Base-by-base conservation (phyloP, 2,329 filamentous ascomycete species). In the Fusarium pseudonygamai region DNA sequence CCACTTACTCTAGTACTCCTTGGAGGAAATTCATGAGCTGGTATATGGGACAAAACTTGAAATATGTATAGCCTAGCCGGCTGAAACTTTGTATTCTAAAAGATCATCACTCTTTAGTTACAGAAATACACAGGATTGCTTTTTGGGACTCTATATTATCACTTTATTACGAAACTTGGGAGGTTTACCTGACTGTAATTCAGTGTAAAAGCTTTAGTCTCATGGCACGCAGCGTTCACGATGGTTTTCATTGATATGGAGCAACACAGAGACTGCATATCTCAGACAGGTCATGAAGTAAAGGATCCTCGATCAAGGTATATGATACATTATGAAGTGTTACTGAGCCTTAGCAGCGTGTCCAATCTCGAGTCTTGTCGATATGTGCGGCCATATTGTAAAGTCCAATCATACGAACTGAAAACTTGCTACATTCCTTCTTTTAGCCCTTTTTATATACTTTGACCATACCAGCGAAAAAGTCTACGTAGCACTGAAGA, bases 241-340 rank as follows among this genome's bases (percentile, higher is more conserved):
- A 9, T 11, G 12, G 28, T n/a, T n/a, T 15, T 49, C 20, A 49
- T n/a, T 5, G 7, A 12, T 15, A n/a, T 32, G 28, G 22, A 49
- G 46, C 46, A 49, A n/a, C 14, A n/a, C 5, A 32, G 28, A 49
- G 46, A 10, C 28, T n/a, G 3, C 22, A 49, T 49, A 6, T n/a
- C 10, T 13, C 3, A 9, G 28, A 16, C 1, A n/a, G 3, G 14
- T 8, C 9, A n/a, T 9, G 28, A 8, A n/a, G 22, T 11, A 7
- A 13, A 49, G 10, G 11, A 30, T 49, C 14, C 20, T 11, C 4
- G 7, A n/a, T 12, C 45, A 8, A 12, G 15, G 3, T 7, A 22
- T 9, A 22, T 22, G 18, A 46, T 6, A 22, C 10, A 13, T 18
- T 1, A n/a, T 12, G 5, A 16, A 30, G 14, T 5, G 4, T n/a